Conservation (phyloP, 2,329 filamentous ascomycete genomes). For the Phialophora tarda region DNA sequence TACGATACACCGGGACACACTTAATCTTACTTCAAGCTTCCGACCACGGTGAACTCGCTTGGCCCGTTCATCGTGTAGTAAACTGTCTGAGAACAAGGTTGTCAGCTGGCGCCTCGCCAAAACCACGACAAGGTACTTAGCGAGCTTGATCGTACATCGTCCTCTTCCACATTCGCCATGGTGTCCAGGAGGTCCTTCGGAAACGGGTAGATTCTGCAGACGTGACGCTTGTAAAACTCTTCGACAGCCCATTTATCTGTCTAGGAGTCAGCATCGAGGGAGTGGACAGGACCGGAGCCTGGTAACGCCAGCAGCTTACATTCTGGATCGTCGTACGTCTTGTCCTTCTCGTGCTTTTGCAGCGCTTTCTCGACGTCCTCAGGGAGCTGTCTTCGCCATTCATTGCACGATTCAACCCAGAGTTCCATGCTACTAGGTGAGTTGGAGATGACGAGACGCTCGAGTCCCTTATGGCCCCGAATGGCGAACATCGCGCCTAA, state of each 20-base stretch:
- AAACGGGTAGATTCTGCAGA: conserved; percentile 44
- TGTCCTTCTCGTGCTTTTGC: conserved; percentile 31
- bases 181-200: conserved; percentile 42
- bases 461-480: conserved; percentile 45
- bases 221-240: conserved; percentile 42
- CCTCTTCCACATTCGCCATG: conserved; percentile 38
- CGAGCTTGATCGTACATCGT: conserved; percentile 25
- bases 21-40: conserved; percentile 45
- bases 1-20: too few relatives aligned
- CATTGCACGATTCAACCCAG: conserved; percentile 38
- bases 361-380: conserved; percentile 34
- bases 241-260: conserved; percentile 38
- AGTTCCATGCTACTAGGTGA: conserved; percentile 41
- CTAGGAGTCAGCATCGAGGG: background rate
- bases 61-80: conserved; percentile 46
- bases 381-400: conserved; percentile 39
- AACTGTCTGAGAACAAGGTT: conserved; percentile 33
- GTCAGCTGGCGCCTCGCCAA: conserved; percentile 2
- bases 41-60: conserved; percentile 49
- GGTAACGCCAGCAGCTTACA: conserved; percentile 15
- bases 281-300: background rate
- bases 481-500: conserved; percentile 52
- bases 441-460: conserved; percentile 48
- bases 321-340: conserved; percentile 39
- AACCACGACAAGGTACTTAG: too few relatives aligned